phyloP scores from a whole-genome alignment of 73 alveolate genomes.

The Tetrahymena elliotti region DNA sequence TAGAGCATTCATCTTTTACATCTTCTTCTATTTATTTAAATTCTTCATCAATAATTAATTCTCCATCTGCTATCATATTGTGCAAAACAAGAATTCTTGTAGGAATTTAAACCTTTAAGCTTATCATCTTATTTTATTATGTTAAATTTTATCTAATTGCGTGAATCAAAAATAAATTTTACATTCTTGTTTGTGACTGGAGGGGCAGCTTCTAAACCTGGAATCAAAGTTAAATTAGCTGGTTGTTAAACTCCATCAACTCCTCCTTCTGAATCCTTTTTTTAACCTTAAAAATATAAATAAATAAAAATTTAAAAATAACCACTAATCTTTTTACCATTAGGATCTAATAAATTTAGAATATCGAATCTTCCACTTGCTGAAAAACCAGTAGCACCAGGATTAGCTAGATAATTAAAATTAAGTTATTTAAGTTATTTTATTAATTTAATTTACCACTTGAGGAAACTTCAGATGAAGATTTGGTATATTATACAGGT shows the following conservation, averaged over 20 bases:
- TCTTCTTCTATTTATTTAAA: constrained; percentile 48
- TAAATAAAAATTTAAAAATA: too few relatives aligned
- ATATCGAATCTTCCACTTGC: background rate
- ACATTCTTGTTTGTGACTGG: background rate
- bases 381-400: background rate
- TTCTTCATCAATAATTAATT: constrained; percentile 42
- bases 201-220: background rate
- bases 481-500: constrained; percentile 62
- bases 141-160: background rate
- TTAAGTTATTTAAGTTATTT: background rate
- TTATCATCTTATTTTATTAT: constrained; percentile 7
- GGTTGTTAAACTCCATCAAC: background rate
- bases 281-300: background rate
- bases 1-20: constrained; percentile 51
- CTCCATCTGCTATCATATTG: constrained; percentile 25
- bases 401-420: background rate
- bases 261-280: background rate
- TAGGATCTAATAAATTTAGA: background rate
- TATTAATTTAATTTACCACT: background rate
- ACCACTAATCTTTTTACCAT: background rate
- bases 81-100: constrained; percentile 26
- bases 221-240: background rate
- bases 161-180: background rate
- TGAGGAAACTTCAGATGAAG: background rate
- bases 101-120: constrained; percentile 28